phyloP scores from a whole-genome alignment of 345 rosid species.

The Streptanthus diversifolius region DNA sequence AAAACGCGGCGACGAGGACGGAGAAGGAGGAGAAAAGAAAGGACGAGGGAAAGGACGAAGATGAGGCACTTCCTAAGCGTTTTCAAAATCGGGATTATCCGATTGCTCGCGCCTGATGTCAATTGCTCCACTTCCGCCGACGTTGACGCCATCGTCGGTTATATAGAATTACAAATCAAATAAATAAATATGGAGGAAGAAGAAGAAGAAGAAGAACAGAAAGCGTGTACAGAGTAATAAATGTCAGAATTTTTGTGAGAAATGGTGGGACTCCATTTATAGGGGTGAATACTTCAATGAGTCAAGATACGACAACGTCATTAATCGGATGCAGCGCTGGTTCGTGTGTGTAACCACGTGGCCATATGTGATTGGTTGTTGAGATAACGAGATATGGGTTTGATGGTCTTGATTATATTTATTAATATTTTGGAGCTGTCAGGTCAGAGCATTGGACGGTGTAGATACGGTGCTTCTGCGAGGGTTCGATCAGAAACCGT shows the following conservation, averaged over 20 bases:
- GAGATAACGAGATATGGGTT: conserved; percentile 7
- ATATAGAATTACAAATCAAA: not conserved
- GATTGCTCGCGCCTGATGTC: conserved; percentile 98
- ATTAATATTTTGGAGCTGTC: not conserved
- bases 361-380: not conserved
- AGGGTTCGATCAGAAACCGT: conserved; percentile 26
- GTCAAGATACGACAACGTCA: not conserved
- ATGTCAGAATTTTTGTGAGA: conserved; percentile 17
- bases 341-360: conserved; percentile 14
- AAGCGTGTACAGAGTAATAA: conserved; percentile 15
- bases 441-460: conserved; percentile 29
- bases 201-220: no score
- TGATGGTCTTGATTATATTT: not conserved
- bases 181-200: not conserved
- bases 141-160: conserved; percentile 38
- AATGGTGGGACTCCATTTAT: conserved; percentile 36
- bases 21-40: conserved; percentile 55
- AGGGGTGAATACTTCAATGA: conserved; percentile 26
- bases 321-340: not conserved
- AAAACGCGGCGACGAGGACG: conserved; percentile 55
- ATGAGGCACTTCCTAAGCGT: conserved; percentile 45
- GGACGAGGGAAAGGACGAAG: conserved; percentile 50
- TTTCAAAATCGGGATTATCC: conserved; percentile 70
- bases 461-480: not conserved
- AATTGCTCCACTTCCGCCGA: conserved; percentile 75